phyloP scores from a whole-genome alignment of 2,329 filamentous ascomycete species.

The Cryphonectria carpinicola region DNA sequence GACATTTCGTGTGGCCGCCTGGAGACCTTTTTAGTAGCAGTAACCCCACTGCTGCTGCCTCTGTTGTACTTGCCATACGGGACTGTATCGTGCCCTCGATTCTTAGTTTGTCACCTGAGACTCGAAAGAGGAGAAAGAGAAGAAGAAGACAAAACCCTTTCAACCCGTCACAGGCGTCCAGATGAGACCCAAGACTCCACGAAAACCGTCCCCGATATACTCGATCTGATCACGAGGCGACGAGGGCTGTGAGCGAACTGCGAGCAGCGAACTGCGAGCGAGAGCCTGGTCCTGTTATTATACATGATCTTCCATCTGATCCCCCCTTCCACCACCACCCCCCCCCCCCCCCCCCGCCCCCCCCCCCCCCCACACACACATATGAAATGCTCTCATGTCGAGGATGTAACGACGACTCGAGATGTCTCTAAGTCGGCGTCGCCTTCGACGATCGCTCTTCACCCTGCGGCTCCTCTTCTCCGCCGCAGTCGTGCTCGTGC shows the following conservation, averaged over 20 bases:
- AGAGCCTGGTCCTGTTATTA: neutral
- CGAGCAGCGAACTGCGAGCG: neutral
- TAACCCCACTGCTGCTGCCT: neutral
- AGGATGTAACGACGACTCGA: slow-evolving; percentile 16
- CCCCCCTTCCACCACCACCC: neutral
- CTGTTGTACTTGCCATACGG: neutral
- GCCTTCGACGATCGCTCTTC: slow-evolving; percentile 16
- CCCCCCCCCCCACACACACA: too few species aligned
- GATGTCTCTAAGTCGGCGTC: slow-evolving; percentile 18
- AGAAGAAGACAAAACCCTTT: neutral
- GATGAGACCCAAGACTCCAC: neutral
- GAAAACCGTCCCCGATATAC: neutral
- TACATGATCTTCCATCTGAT: neutral
- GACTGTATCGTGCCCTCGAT: neutral
- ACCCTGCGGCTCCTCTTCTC: slow-evolving; percentile 18
- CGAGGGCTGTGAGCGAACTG: neutral
- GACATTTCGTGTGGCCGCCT: neutral
- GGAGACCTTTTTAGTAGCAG: neutral
- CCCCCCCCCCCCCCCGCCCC: too few species aligned
- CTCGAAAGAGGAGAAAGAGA: neutral
- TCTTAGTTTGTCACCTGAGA: neutral
- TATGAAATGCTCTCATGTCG: neutral
- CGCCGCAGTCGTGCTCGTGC: slow-evolving; percentile 3
- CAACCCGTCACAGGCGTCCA: neutral
- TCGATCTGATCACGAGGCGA: neutral